Conservation (phyloP, 73 alveolate genomes). For the Paramecium pentaurelia region DNA sequence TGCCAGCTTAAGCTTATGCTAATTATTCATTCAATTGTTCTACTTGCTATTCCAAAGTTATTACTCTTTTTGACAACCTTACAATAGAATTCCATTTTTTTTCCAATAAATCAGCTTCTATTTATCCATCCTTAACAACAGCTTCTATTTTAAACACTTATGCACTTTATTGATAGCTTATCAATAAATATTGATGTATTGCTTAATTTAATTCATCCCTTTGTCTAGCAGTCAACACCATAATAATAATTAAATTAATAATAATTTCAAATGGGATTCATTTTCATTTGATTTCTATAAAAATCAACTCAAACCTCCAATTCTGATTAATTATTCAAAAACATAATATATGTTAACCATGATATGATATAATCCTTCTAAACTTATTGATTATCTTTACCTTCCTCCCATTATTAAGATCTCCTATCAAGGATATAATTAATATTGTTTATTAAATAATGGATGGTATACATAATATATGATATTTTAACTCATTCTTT, state of each 20-base stretch:
- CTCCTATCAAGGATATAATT: not conserved
- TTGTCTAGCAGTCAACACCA: constrained; percentile 55
- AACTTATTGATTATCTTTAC: not conserved
- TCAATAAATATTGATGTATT: constrained; percentile 46
- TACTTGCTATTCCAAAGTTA: constrained; percentile 75
- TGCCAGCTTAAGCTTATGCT: constrained; percentile 49
- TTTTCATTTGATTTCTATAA: not conserved
- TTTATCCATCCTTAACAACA: constrained; percentile 23
- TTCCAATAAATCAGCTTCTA: constrained; percentile 73
- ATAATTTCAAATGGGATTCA: not conserved
- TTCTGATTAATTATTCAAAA: not conserved
- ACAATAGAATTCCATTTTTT: constrained; percentile 89
- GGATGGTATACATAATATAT: not conserved
- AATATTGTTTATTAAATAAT: not conserved
- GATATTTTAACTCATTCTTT: not conserved
- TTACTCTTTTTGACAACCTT: constrained; percentile 77
- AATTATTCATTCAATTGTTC: constrained; percentile 65
- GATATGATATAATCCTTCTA: not conserved
- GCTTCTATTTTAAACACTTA: constrained; percentile 34
- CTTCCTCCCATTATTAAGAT: not conserved
- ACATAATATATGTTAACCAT: not conserved
- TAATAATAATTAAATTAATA: not conserved
- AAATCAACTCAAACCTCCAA: not conserved
- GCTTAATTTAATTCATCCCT: constrained; percentile 62
- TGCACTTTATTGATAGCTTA: constrained; percentile 37